A percentile compares a stretch with the other conserved stretches of the same genome.
phyloP scores from a whole-genome alignment of 805 yeast genomes.

The Yamadazyma akitaensis region DNA sequence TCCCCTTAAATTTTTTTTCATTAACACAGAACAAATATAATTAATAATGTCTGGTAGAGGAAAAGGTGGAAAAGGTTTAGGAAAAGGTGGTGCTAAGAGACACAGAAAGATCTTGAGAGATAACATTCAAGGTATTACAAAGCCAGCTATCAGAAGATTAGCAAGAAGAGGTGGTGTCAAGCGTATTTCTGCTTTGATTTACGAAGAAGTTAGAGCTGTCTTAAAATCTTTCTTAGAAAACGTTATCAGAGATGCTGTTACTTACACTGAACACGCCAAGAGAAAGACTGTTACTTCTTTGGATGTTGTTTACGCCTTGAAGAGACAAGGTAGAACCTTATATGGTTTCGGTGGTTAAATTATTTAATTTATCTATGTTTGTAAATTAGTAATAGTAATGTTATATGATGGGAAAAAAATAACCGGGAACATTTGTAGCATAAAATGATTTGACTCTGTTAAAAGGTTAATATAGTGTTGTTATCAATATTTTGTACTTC shows the following conservation, averaged over 20 bases:
- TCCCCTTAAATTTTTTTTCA: slow-evolving; percentile 5
- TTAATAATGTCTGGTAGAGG: slow-evolving; percentile 94
- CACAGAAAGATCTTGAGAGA: slow-evolving; percentile 99
- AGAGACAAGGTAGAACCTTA: slow-evolving; percentile 99
- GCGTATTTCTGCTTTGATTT: slow-evolving; percentile 98
- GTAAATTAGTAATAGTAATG: slow-evolving; percentile 10
- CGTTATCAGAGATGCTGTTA: slow-evolving; percentile 98
- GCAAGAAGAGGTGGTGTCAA: slow-evolving; percentile 99
- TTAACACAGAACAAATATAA: slow-evolving; percentile 6
- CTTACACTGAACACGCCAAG: slow-evolving; percentile 99
- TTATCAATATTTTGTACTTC: no score
- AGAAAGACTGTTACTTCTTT: slow-evolving; percentile 99
- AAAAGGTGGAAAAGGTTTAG: slow-evolving; percentile 99
- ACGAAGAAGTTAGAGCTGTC: slow-evolving; percentile 98
- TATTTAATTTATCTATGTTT: slow-evolving; percentile 10
- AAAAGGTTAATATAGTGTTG: no score
- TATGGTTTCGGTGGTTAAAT: slow-evolving; percentile 99
- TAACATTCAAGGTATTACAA: slow-evolving; percentile 99
- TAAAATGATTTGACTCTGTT: no score
- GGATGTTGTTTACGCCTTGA: slow-evolving; percentile 98
- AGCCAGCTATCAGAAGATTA: slow-evolving; percentile 99
- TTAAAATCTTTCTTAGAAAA: slow-evolving; percentile 93
- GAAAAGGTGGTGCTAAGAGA: slow-evolving; percentile 99
- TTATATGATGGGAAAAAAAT: slow-evolving; percentile 8
- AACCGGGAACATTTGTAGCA: no score